Evolutionary conservation across 1,284 basidiomycete species (phyloP).

Genomic region (Polyporus tsugae): DNA sequence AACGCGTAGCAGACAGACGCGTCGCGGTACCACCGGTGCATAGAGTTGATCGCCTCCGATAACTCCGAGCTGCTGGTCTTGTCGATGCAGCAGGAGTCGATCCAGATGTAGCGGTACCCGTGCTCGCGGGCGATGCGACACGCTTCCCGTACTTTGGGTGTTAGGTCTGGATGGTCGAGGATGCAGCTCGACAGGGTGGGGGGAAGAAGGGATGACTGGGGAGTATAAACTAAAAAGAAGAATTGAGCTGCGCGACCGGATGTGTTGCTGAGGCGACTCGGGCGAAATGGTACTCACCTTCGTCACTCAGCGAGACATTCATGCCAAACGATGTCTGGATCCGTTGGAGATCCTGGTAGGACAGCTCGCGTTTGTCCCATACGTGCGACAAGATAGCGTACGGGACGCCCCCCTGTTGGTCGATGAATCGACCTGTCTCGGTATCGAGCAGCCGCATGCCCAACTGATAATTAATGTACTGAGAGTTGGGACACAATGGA

Average conservation of each 20-base stretch:
- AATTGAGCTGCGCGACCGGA: not conserved
- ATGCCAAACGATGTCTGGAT: not conserved
- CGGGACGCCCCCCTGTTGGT: not conserved
- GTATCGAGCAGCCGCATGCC: slow-evolving; percentile 1
- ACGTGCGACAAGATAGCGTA: slow-evolving; percentile 5
- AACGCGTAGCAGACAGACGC: not conserved
- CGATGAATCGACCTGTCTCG: not conserved
- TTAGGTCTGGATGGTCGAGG: slow-evolving; percentile 1
- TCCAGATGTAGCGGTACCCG: not conserved
- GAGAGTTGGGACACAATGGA: no score
- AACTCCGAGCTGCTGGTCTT: not conserved
- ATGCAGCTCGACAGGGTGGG: not conserved
- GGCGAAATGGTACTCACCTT: not conserved
- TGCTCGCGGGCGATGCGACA: slow-evolving; percentile 5
- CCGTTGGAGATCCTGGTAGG: not conserved
- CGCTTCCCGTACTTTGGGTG: not conserved
- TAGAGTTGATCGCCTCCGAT: slow-evolving; percentile 1
- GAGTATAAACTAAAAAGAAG: not conserved
- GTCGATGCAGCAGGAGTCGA: not conserved
- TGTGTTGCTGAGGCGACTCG: not conserved
- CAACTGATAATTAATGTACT: not conserved
- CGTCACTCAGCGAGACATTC: not conserved
- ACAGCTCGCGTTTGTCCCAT: slow-evolving; percentile 1
- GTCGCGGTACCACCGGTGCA: not conserved
- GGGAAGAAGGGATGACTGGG: not conserved